Evolutionary conservation across 192 early-diverging fungal genomes (phyloP), one percentile per base, ranked within the genome.

Genomic region (Geranomyces michiganensis): DNA sequence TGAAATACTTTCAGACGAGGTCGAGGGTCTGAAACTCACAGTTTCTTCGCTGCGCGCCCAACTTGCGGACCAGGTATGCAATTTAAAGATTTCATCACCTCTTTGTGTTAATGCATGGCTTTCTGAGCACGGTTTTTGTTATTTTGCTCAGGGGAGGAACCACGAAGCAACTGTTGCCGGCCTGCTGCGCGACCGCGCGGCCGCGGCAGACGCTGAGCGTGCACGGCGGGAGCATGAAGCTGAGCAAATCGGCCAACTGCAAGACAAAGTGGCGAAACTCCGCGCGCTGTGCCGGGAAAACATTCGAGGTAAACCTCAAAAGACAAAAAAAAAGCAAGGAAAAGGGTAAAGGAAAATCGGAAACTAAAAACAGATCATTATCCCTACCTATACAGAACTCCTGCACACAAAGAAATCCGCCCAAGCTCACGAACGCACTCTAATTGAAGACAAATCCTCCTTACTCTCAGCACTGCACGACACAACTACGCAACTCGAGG

Each of bases 51-150:
- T 85, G 30, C 72, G 79, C 32, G 70, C 86, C 0, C 86, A 87
- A 59, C 26, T 85, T 0, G 75, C 77, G 24, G 86, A 87, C 41
- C 83, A 87, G 73, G 83, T 84, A 59, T n/a, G 41, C 32, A 62
- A 14, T n/a, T n/a, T n/a, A n/a, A 19, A 22, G 31, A 2, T 22
- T 27, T n/a, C 26, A 44, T n/a, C n/a, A n/a, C n/a, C n/a, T n/a
- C n/a, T n/a, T n/a, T n/a, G 46, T 19, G 19, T 19, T 19, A 19
- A 19, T 19, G 19, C 46, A 19, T 10, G 46, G 46, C 46, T 14
- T 47, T 47, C 46, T 47, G 12, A 47, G 10, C 19, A 19, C 10
- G 10, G 46, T 47, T 19, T 19, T 19, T n/a, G 19, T 47, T 47
- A 14, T 47, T 19, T 58, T 63, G 9, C 1, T 27, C 55, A 87